These are phyloP conservation scores for Biscutella laevigata DNA, from an alignment of 441 rosid genomes.

Conservation along the genomic window DNA sequence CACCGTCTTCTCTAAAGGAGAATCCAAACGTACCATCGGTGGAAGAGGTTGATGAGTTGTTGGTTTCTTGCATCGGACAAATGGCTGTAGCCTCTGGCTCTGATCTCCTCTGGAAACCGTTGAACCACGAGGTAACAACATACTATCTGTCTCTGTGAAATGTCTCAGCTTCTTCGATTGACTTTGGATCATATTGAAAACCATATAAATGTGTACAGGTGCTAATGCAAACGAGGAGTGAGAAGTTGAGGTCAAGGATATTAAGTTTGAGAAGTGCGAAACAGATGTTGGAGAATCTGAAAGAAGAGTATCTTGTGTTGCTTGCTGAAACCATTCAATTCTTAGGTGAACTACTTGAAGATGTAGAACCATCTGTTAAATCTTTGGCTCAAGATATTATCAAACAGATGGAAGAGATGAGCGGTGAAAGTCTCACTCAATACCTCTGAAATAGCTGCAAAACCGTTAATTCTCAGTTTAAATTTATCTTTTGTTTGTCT, in stretches of 20 bases:
- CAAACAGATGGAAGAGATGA: conserved; percentile 82
- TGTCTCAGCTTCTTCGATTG: not conserved
- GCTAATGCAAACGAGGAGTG: conserved; percentile 85
- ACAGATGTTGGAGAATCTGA: conserved; percentile 66
- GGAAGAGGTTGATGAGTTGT: conserved; percentile 62
- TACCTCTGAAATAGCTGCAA: conserved; percentile 40
- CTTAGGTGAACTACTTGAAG: conserved; percentile 90
- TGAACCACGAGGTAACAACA: conserved; percentile 78
- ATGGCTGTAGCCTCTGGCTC: conserved; percentile 88
- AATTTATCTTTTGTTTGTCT: not conserved
- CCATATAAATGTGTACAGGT: no score
- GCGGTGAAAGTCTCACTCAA: conserved; percentile 74
- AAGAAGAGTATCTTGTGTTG: conserved; percentile 79
- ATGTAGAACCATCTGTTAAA: conserved; percentile 70
- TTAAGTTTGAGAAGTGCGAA: conserved; percentile 71
- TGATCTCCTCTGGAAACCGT: conserved; percentile 88
- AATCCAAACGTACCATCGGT: conserved; percentile 52
- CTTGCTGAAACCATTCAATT: conserved; percentile 83
- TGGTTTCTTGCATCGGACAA: conserved; percentile 82
- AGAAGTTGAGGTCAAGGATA: conserved; percentile 57
- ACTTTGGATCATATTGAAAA: no score
- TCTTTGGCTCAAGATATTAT: conserved; percentile 76
- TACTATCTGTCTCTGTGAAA: conserved; percentile 1
- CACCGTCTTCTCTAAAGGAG: conserved; percentile 50
- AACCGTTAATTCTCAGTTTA: conserved; percentile 1